Conservation (phyloP, 192 early-diverging fungal genomes). For the Chytriomyces sp. region DNA sequence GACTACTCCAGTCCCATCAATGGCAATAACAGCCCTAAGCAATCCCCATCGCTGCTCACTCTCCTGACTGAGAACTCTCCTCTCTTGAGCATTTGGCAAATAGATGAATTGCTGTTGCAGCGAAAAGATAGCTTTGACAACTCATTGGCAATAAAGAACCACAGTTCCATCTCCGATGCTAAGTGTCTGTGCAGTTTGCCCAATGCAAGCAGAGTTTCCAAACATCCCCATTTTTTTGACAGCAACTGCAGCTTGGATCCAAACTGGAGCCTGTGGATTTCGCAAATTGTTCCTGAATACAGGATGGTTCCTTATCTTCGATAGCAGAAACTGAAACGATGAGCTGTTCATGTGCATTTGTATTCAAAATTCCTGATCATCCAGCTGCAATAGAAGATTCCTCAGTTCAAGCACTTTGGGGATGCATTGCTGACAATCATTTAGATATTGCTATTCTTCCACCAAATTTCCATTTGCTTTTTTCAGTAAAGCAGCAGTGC, state of each 20-base stretch:
- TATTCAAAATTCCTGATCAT: background rate
- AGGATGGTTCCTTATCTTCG: constrained; percentile 5
- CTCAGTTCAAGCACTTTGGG: background rate
- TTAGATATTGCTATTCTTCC: background rate
- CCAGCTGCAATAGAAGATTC: background rate
- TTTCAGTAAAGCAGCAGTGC: too few species aligned
- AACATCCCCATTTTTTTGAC: constrained; percentile 4
- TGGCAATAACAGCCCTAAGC: background rate
- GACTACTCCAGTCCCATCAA: constrained; percentile 21
- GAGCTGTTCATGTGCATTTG: background rate
- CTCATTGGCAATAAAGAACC: background rate
- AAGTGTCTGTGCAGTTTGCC: background rate
- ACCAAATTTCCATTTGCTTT: too few species aligned
- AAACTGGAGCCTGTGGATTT: constrained; percentile 18
- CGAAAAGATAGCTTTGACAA: constrained; percentile 3
- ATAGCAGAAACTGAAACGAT: constrained; percentile 11
- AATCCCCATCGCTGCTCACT: background rate
- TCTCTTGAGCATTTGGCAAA: background rate
- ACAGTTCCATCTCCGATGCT: constrained; percentile 21
- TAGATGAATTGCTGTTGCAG: background rate
- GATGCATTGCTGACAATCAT: background rate
- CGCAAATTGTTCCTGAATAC: constrained; percentile 18
- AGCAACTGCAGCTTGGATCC: too few species aligned
- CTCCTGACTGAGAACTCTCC: background rate
- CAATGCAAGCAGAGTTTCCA: background rate